Base-by-base conservation (phyloP, 192 early-diverging fungal genomes). In the Coemansia pectinata region DNA sequence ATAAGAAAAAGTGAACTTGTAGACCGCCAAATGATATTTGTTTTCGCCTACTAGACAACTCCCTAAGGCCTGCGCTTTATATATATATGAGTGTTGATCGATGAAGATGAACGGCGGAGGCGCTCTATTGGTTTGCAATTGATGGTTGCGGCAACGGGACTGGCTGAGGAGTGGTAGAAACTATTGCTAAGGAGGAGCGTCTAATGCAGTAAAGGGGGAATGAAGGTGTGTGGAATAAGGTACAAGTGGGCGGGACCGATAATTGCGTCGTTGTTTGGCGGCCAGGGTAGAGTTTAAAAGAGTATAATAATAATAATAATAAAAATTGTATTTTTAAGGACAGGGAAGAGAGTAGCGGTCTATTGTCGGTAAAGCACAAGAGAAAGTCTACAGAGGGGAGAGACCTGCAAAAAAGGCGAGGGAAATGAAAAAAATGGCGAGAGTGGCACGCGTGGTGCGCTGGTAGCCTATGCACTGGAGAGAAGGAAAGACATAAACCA, bases 321-420 rank as follows among this genome's bases (percentile, higher is more conserved):
- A n/a, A n/a, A 67, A 48, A 31, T 17, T 52, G 55, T 58, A 58
- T 58, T 58, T 55, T 33, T 58, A 58, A 58, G 33, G 55, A 34
- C 33, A 34, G 55, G 55, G 55, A 58, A 31, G 55, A 58, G 55
- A 58, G 55, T 17, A 58, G 29, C 41, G 52, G 41, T 63, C 33
- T 73, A 73, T 73, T 73, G 62, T 73, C 48, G 48, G 57, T 44
- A 27, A 73, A 68, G 67, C 65, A 44, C 65, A 21, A 33, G 19
- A 36, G 34, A 62, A 41, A 67, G 72, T 73, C 61, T 73, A 65
- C 72, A 73, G 66, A 73, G 63, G 42, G 21, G 47, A 45, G 55
- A 48, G 47, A 9, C 15, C 57, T 61, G 19, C 57, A 59, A 47
- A 31, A 65, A 65, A 50, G 52, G 17, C 25, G 21, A n/a, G 10